These are phyloP conservation scores for Annulohypoxylon stygium DNA, from an alignment of 495 filamentous ascomycete species.

Conservation along the genomic window DNA sequence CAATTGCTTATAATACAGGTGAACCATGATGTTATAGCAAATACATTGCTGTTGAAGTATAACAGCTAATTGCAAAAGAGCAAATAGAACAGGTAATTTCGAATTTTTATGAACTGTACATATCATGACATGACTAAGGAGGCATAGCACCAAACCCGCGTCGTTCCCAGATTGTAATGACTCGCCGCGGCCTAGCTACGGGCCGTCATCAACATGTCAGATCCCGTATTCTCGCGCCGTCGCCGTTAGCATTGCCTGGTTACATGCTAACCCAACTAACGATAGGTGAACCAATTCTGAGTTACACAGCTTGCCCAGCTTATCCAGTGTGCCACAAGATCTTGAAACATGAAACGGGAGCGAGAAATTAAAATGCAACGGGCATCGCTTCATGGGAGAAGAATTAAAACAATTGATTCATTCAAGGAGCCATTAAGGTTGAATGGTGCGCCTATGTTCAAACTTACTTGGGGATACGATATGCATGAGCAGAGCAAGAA, in stretches of 20 bases:
- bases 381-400: not conserved
- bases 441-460: not conserved
- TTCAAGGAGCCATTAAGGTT: not conserved
- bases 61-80: too few relatives aligned
- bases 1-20: too few relatives aligned
- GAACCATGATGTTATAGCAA: too few relatives aligned
- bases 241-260: not conserved
- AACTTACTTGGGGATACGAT: not conserved
- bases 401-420: not conserved
- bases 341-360: not conserved
- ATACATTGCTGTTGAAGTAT: too few relatives aligned
- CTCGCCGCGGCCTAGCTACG: not conserved
- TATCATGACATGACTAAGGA: not conserved
- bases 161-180: not conserved
- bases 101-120: not conserved
- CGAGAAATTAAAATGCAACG: not conserved
- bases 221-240: conserved; percentile 1
- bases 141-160: not conserved
- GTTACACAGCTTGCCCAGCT: too few relatives aligned
- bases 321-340: too few relatives aligned
- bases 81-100: too few relatives aligned
- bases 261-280: not conserved
- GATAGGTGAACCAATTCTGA: not conserved
- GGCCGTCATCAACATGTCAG: conserved; percentile 11
- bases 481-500: not conserved